Evolutionary conservation across 2,329 filamentous ascomycete species (phyloP).

Genomic region (Penicillium aurantiogriseum): DNA sequence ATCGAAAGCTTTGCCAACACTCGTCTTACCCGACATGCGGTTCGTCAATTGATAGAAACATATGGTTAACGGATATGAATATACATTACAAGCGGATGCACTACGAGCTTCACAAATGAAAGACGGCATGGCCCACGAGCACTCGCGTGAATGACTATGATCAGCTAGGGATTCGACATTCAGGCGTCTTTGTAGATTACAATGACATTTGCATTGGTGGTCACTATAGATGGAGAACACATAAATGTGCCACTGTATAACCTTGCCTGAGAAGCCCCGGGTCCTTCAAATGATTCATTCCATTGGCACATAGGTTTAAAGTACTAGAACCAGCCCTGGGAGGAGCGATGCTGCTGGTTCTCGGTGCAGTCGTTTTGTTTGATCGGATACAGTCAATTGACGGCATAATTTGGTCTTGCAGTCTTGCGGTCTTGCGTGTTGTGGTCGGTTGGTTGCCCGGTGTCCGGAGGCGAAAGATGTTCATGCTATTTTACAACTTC

Average conservation of each 20-base stretch:
- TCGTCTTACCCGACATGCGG: constrained; percentile 8
- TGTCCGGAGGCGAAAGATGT: not conserved
- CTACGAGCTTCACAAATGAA: not conserved
- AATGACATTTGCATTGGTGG: not conserved
- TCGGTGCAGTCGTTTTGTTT: not conserved
- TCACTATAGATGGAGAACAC: not conserved
- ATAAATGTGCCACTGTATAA: not conserved
- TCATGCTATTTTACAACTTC: not conserved
- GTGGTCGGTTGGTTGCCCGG: not conserved
- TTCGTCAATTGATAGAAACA: constrained; percentile 12
- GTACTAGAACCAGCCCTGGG: not conserved
- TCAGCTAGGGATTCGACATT: not conserved
- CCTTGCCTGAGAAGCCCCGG: not conserved
- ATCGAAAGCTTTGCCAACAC: constrained; percentile 8
- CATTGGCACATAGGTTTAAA: not conserved
- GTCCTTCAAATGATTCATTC: not conserved
- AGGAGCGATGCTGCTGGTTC: not conserved
- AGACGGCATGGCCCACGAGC: not conserved
- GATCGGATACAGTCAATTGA: not conserved
- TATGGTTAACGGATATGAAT: constrained; percentile 13
- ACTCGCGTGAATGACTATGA: not conserved
- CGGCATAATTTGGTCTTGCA: not conserved
- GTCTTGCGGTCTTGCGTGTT: not conserved
- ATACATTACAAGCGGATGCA: not conserved
- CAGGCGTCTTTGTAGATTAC: not conserved